A percentile compares a stretch with the other conserved stretches of the same genome.
Evolutionary conservation across 2,329 filamentous ascomycete genomes (phyloP).

Genomic region (Pseudocercospora fijiensis): DNA sequence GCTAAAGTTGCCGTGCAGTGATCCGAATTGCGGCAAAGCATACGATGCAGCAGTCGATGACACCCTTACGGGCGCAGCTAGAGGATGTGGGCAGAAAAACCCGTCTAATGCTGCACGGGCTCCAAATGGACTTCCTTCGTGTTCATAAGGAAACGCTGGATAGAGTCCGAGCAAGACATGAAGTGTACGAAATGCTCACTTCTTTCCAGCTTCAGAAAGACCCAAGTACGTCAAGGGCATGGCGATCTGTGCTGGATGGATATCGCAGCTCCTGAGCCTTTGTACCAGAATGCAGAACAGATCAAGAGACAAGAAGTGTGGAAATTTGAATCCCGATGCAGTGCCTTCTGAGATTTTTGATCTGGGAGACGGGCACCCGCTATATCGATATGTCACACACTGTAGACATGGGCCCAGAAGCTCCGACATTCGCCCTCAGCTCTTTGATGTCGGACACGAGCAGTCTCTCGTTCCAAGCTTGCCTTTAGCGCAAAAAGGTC

Average conservation of each 20-base stretch:
- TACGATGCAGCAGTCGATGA: conserved; percentile 49
- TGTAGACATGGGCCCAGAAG: background rate
- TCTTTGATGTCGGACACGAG: no score
- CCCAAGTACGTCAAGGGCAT: conserved; percentile 10
- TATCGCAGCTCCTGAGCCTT: background rate
- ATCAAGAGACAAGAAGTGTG: conserved; percentile 5
- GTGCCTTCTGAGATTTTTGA: conserved; percentile 11
- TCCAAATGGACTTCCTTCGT: conserved; percentile 24
- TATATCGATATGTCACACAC: conserved; percentile 4
- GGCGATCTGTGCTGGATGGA: conserved; percentile 1
- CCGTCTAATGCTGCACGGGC: conserved; percentile 31
- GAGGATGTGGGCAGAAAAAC: conserved; percentile 37
- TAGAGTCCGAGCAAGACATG: no score
- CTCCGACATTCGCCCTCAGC: no score
- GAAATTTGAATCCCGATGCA: background rate
- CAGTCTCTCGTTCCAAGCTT: no score
- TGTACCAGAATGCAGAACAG: conserved; percentile 3
- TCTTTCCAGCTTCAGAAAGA: conserved; percentile 1
- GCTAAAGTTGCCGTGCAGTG: conserved; percentile 35
- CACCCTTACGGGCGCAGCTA: conserved; percentile 39
- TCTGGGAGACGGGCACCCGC: conserved; percentile 5
- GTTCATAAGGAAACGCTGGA: conserved; percentile 15
- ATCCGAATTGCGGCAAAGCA: conserved; percentile 51
- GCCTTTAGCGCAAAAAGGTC: no score
- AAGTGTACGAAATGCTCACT: no score